Evolutionary conservation across 2,329 filamentous ascomycete genomes (phyloP).

Genomic region (Phialophora verrucosa): DNA sequence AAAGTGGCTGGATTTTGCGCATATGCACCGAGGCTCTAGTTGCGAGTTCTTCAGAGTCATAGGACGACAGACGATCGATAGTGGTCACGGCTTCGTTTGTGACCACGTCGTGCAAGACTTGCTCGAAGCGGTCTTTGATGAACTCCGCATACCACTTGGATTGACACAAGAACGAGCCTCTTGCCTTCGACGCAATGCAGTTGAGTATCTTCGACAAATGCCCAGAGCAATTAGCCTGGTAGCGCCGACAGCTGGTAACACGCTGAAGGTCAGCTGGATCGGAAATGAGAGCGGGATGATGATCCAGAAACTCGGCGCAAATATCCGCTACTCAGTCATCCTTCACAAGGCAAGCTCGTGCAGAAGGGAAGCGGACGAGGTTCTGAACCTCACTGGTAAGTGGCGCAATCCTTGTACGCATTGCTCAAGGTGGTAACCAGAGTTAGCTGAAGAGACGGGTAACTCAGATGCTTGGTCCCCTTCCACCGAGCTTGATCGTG

Average conservation of each 20-base stretch:
- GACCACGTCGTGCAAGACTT: constrained; percentile 33
- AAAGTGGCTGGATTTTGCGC: constrained; percentile 39
- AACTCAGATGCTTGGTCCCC: neutral
- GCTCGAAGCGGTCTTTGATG: constrained; percentile 19
- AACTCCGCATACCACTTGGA: constrained; percentile 14
- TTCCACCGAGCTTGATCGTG: neutral
- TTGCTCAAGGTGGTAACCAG: neutral
- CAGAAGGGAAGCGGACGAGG: constrained; percentile 1
- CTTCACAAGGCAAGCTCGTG: constrained; percentile 28
- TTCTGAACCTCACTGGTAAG: constrained; percentile 21
- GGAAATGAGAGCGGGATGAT: constrained; percentile 28
- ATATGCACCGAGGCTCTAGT: constrained; percentile 18
- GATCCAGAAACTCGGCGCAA: constrained; percentile 11
- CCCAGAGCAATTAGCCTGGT: constrained; percentile 21
- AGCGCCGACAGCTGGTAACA: neutral
- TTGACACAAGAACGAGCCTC: neutral
- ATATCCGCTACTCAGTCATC: constrained; percentile 24
- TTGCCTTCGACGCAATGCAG: constrained; percentile 16
- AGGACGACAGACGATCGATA: neutral
- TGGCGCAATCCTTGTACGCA: neutral
- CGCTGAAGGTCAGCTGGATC: constrained; percentile 26
- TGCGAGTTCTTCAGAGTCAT: constrained; percentile 24
- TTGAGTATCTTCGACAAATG: constrained; percentile 24
- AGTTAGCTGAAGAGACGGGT: neutral
- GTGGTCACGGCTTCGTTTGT: constrained; percentile 26